Conservation (phyloP, 495 filamentous ascomycete genomes). For the Penicillium antarcticum region DNA sequence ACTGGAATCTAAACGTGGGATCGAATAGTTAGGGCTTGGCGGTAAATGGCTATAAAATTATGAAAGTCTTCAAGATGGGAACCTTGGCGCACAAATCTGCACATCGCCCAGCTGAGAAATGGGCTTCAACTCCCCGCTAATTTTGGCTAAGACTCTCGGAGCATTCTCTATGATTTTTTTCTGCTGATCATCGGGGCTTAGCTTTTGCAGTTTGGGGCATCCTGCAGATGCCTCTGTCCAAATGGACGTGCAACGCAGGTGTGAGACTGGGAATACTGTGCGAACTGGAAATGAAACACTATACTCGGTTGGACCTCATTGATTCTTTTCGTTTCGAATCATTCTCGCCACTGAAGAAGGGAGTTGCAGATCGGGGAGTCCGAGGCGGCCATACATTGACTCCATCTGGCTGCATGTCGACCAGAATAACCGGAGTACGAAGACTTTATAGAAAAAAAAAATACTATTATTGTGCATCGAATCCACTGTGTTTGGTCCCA, state of each 20-base stretch:
- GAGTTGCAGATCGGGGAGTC: conserved; percentile 19
- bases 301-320: conserved; percentile 4
- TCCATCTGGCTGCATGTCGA: conserved; percentile 22
- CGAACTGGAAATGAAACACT: conserved; percentile 17
- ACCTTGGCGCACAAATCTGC: conserved; percentile 9
- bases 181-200: conserved; percentile 29
- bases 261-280: conserved; percentile 19
- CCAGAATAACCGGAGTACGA: conserved; percentile 11
- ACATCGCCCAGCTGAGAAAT: conserved; percentile 3
- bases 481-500: conserved; percentile 7
- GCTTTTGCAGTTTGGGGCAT: conserved; percentile 32
- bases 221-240: conserved; percentile 23
- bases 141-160: background rate
- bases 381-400: conserved; percentile 17
- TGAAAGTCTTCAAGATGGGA: no score
- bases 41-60: background rate
- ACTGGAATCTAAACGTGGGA: background rate
- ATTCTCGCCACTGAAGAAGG: conserved; percentile 8
- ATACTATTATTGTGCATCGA: conserved; percentile 11
- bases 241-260: conserved; percentile 28
- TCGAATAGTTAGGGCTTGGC: background rate
- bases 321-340: conserved; percentile 1
- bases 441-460: background rate
- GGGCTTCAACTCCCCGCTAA: conserved; percentile 1
- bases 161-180: background rate